Conservation (phyloP, 345 rosid genomes). For the Noccaea caerulescens region DNA sequence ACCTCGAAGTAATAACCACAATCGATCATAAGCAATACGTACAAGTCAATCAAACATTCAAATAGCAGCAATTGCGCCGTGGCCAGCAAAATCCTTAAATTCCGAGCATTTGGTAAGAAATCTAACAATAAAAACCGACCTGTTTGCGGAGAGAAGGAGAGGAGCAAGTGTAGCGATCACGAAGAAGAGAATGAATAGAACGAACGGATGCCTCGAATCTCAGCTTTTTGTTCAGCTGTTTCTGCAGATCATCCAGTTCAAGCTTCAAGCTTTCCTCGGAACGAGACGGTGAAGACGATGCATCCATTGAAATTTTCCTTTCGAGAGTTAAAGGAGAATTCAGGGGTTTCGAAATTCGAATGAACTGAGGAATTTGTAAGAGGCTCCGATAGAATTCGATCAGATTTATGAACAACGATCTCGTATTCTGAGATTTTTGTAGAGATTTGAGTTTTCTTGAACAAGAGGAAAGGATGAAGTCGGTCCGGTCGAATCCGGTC, state of each 20-base stretch:
- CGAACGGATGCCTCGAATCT: conserved; percentile 78
- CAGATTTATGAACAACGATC: not conserved
- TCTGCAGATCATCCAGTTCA: conserved; percentile 73
- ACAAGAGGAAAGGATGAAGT: conserved; percentile 40
- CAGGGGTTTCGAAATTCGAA: not conserved
- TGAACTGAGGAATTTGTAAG: not conserved
- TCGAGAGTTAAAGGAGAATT: not conserved
- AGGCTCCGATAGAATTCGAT: not conserved
- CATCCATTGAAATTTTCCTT: conserved; percentile 29
- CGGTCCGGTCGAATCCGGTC: conserved; percentile 17
- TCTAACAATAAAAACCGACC: conserved; percentile 37
- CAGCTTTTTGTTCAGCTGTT: conserved; percentile 76
- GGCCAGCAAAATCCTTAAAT: not conserved
- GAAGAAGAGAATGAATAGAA: conserved; percentile 62
- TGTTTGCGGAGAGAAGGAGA: conserved; percentile 66
- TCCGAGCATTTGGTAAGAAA: conserved; percentile 11
- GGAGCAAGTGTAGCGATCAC: conserved; percentile 57
- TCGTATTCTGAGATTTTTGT: conserved; percentile 26
- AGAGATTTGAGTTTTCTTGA: conserved; percentile 42
- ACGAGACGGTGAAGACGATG: conserved; percentile 30
- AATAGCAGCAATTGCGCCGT: no score
- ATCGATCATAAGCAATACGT: no score
- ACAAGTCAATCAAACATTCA: no score
- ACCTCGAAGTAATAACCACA: no score
- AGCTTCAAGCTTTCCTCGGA: conserved; percentile 62